Base-by-base conservation (phyloP, 2,329 filamentous ascomycete genomes). In the Monosporascus sp. region DNA sequence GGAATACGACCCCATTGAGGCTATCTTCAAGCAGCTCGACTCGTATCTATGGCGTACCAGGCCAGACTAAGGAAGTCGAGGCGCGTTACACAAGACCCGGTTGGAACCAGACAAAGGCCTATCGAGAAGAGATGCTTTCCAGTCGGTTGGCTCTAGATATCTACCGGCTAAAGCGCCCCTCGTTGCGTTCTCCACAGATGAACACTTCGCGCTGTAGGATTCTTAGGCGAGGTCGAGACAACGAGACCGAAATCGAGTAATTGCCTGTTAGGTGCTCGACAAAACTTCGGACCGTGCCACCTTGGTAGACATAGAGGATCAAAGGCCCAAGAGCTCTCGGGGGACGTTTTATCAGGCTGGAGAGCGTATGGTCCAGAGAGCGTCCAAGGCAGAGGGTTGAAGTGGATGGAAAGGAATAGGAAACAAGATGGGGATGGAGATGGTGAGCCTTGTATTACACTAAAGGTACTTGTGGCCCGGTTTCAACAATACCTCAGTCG, bases 1-100 rank as follows among this genome's bases (percentile, higher is more conserved):
- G 66, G 76, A 68, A 74, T 76, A 66, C 72, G 78, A 74, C 72
- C 78, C 79, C 80, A 82, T 83, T 78, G 78, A 74, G 68, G 24
- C 43, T 11, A 15, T 31, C 25, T 46, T 46, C 25, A 46, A 24
- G 17, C 43, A 24, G 51, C 45, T 46, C 20, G 24, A 24, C 43
- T 44, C 5, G 20, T 24, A 25, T 46, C 43, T 46, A 15, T n/a
- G 20, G 22, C 17, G 43, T 25, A 46, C 43, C 11, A 46, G 43
- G 24, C 20, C 43, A 46, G 24, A n/a, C 43, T 31, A 46, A 27
- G 24, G 24, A 9, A 25, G 43, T 3, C 25, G 43, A 46, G 43
- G 22, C 22, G 15, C 17, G 43, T 46, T 31, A 46, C 24, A 46
- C 43, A 25, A 25, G 20, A 14, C 43, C 24, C 25, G 20, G 24